These are phyloP conservation scores for Hydnum rufescens DNA, from an alignment of 768 basidiomycete species.

Conservation along the genomic window DNA sequence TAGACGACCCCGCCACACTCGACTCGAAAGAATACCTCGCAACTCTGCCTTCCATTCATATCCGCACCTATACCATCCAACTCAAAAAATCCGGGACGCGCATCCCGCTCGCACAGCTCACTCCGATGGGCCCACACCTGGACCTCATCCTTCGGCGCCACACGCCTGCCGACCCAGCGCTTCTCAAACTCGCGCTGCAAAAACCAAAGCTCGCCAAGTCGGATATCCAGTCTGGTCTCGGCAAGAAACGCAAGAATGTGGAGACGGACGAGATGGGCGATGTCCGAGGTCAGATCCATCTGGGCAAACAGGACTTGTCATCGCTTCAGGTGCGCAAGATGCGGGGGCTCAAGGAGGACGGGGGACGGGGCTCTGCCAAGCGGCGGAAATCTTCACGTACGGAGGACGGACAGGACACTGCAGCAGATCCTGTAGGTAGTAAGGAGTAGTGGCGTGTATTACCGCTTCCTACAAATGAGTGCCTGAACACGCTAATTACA, in stretches of 20 bases:
- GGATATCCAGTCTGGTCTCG: slow-evolving; percentile 67
- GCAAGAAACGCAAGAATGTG: slow-evolving; percentile 87
- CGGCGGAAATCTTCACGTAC: slow-evolving; percentile 11
- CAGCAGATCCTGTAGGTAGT: no score
- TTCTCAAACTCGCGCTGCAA: slow-evolving; percentile 62
- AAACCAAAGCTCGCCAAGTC: slow-evolving; percentile 76
- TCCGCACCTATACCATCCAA: slow-evolving; percentile 66
- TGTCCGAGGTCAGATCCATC: slow-evolving; percentile 71
- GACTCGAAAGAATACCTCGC: slow-evolving; percentile 22
- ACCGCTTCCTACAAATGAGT: no score
- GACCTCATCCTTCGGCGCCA: slow-evolving; percentile 65
- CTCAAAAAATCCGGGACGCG: slow-evolving; percentile 59
- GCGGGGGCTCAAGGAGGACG: slow-evolving; percentile 59
- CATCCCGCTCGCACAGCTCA: slow-evolving; percentile 62
- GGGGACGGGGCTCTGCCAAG: slow-evolving; percentile 1
- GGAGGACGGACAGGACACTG: no score
- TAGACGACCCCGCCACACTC: slow-evolving; percentile 13
- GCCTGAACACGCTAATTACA: no score
- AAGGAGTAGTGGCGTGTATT: no score
- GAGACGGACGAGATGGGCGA: slow-evolving; percentile 99
- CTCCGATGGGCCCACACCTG: slow-evolving; percentile 79
- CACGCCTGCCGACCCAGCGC: slow-evolving; percentile 53
- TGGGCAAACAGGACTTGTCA: slow-evolving; percentile 72
- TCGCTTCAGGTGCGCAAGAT: slow-evolving; percentile 87
- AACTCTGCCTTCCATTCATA: slow-evolving; percentile 61